These are phyloP conservation scores for Tulasnella sp. DNA, from an alignment of 768 basidiomycete genomes.

Conservation along the genomic window DNA sequence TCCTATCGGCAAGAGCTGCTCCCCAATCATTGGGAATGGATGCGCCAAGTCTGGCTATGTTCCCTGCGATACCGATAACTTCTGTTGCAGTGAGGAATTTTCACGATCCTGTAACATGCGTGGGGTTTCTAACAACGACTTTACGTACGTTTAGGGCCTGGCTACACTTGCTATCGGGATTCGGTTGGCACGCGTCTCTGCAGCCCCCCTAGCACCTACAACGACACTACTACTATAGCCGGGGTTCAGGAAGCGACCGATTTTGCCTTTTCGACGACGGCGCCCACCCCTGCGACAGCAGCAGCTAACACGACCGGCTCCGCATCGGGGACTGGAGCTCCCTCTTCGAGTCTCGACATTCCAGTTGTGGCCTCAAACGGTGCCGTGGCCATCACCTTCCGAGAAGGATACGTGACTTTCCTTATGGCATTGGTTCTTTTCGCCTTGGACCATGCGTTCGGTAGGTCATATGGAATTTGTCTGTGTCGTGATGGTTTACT, in stretches of 20 bases:
- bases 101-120: neutral
- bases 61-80: slow-evolving; percentile 6
- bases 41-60: slow-evolving; percentile 2
- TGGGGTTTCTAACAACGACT: neutral
- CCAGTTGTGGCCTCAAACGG: neutral
- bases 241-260: too few relatives aligned
- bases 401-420: neutral
- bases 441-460: neutral
- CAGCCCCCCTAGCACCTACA: neutral
- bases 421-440: neutral
- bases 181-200: neutral
- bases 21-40: neutral
- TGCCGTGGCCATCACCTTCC: neutral
- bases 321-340: neutral
- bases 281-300: neutral
- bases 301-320: neutral
- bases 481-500: neutral
- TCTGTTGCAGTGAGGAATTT: neutral
- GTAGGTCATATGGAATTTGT: neutral
- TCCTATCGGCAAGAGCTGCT: neutral
- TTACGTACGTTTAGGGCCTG: neutral
- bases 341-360: neutral
- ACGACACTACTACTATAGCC: neutral
- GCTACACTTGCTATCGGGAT: neutral
- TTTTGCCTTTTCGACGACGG: neutral